Percentiles rank a stretch among this genome's conserved stretches.
These are phyloP conservation scores for Pichia paraexigua DNA, from an alignment of 805 yeast species.

Conservation along the genomic window DNA sequence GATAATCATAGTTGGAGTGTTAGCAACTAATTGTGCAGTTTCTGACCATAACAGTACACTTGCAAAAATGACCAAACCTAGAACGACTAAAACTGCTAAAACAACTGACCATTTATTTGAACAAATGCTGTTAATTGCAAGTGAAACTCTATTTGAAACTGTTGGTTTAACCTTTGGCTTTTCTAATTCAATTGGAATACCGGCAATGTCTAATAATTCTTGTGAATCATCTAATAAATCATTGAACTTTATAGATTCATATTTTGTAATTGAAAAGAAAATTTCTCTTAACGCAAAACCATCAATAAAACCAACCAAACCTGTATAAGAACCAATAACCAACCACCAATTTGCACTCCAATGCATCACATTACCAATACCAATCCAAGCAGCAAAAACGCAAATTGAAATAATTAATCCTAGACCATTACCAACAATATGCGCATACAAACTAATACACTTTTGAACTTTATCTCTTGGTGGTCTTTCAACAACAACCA, in stretches of 20 bases:
- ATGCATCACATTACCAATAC: conserved; percentile 29
- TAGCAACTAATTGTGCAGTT: conserved; percentile 34
- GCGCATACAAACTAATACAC: conserved; percentile 29
- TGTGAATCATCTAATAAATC: conserved; percentile 27
- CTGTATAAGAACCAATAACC: conserved; percentile 40
- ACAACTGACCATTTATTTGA: conserved; percentile 29
- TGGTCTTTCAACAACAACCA: conserved; percentile 23
- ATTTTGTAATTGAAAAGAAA: conserved; percentile 24
- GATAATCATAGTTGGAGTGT: conserved; percentile 38
- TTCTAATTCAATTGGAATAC: conserved; percentile 15
- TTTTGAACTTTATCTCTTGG: conserved; percentile 12
- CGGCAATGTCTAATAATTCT: conserved; percentile 23
- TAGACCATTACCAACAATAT: conserved; percentile 35
- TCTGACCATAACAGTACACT: conserved; percentile 31
- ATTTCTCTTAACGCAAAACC: conserved; percentile 36
- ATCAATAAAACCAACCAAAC: conserved; percentile 36
- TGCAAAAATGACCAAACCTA: conserved; percentile 28
- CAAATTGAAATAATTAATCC: conserved; percentile 29
- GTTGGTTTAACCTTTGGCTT: conserved; percentile 2
- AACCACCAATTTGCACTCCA: conserved; percentile 38
- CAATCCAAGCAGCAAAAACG: conserved; percentile 33
- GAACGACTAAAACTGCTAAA: conserved; percentile 21
- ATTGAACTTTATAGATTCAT: conserved; percentile 20
- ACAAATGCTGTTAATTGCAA: conserved; percentile 24
- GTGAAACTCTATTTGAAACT: conserved; percentile 12